These are phyloP conservation scores for Odontarrhena argentea DNA, from an alignment of 345 rosid species.

Conservation along the genomic window DNA sequence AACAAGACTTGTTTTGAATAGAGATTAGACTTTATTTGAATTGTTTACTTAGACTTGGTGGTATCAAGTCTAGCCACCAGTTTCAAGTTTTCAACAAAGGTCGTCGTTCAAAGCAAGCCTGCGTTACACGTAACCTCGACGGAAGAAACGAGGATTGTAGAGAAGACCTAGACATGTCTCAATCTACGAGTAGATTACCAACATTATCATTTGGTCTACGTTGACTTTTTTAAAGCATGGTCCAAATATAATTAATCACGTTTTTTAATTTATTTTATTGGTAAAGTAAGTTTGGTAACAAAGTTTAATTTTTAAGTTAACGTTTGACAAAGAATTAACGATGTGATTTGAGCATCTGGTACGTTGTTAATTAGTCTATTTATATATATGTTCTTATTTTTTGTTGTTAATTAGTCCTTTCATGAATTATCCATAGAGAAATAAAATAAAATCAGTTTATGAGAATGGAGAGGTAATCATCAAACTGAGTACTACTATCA, in stretches of 20 bases:
- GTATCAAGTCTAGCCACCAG: conserved; percentile 13
- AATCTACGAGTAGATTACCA: conserved; percentile 37
- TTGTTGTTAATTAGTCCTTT: conserved; percentile 23
- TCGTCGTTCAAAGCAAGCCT: conserved; percentile 29
- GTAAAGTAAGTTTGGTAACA: neutral
- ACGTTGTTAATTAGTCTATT: conserved; percentile 22
- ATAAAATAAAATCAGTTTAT: neutral
- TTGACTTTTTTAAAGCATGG: conserved; percentile 19
- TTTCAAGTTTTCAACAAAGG: neutral
- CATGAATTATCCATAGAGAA: conserved; percentile 21
- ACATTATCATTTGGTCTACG: conserved; percentile 18
- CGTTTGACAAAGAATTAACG: conserved; percentile 18
- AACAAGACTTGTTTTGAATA: neutral
- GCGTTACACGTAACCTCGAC: conserved; percentile 31
- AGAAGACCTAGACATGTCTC: conserved; percentile 22
- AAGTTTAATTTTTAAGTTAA: neutral
- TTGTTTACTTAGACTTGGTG: neutral
- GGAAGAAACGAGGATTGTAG: conserved; percentile 27
- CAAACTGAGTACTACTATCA: conserved; percentile 38
- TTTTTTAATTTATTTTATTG: neutral
- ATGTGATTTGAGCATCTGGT: conserved; percentile 28
- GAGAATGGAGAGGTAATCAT: conserved; percentile 25
- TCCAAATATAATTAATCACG: conserved; percentile 5
- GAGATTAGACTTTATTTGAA: conserved; percentile 26
- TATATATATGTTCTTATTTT: neutral